phyloP scores from a whole-genome alignment of 768 basidiomycete genomes.

The Boletus fagicola region DNA sequence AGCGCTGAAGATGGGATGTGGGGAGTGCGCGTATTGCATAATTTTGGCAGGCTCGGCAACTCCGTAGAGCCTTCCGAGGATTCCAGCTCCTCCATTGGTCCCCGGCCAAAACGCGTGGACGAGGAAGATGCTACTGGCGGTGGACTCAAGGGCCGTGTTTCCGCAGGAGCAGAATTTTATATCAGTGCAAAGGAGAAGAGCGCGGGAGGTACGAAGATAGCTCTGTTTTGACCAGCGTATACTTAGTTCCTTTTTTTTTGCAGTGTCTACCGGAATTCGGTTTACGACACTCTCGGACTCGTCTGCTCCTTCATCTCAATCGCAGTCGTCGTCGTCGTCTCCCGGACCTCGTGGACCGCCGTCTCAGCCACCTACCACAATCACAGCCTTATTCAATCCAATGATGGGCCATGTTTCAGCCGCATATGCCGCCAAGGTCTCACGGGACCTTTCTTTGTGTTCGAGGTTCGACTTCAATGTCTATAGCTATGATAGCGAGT shows the following conservation, averaged over 20 bases:
- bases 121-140: conserved; percentile 93
- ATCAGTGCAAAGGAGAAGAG: conserved; percentile 91
- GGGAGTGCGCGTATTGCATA: conserved; percentile 84
- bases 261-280: conserved; percentile 91
- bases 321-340: conserved; percentile 40
- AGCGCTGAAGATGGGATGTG: conserved; percentile 94
- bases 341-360: conserved; percentile 28
- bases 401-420: conserved; percentile 93
- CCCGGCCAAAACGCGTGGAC: conserved; percentile 75
- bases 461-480: conserved; percentile 95
- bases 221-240: neutral
- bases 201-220: conserved; percentile 65
- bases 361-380: conserved; percentile 87
- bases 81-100: conserved; percentile 21
- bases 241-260: conserved; percentile 4
- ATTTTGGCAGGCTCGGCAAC: conserved; percentile 73
- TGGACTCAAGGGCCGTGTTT: conserved; percentile 86
- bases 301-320: conserved; percentile 62
- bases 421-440: conserved; percentile 87
- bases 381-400: conserved; percentile 93
- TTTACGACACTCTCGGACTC: conserved; percentile 90
- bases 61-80: conserved; percentile 38
- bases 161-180: conserved; percentile 91
- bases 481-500: conserved; percentile 95
- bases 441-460: conserved; percentile 79